Evolutionary conservation across 192 early-diverging fungal species (phyloP).

Genomic region (Backusella tarrabulga): DNA sequence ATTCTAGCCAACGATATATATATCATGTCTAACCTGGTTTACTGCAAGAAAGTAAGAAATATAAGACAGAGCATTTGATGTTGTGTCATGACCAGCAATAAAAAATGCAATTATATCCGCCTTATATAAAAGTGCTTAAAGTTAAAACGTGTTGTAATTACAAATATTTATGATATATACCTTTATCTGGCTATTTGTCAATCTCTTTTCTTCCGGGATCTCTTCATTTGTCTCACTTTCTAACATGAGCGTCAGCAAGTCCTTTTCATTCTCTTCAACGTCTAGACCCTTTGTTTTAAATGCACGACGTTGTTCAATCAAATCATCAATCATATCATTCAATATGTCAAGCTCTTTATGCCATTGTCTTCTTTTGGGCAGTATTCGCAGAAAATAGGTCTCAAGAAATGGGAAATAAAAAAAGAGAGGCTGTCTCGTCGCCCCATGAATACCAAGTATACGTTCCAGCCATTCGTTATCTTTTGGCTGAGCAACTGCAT

Average conservation of each 20-base stretch:
- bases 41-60: constrained; percentile 46
- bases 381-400: not conserved
- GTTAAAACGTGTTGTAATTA: not conserved
- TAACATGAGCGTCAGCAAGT: constrained; percentile 49
- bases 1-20: not conserved
- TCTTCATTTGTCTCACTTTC: constrained; percentile 39
- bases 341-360: not conserved
- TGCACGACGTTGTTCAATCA: not conserved
- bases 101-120: not conserved
- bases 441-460: not conserved
- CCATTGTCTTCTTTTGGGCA: not conserved
- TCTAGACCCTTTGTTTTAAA: not conserved
- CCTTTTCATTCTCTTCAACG: constrained; percentile 9
- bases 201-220: constrained; percentile 29
- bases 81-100: constrained; percentile 15
- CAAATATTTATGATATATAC: constrained; percentile 34
- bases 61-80: constrained; percentile 29
- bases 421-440: not conserved
- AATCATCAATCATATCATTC: not conserved
- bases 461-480: not conserved
- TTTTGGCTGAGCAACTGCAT: not conserved
- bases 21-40: not conserved
- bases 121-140: not conserved
- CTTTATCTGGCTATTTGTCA: constrained; percentile 22
- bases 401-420: constrained; percentile 11